Percentiles rank a stretch among this genome's conserved stretches.
Evolutionary conservation across 2,329 filamentous ascomycete species (phyloP).

Genomic region (Rhynchosporium secalis): DNA sequence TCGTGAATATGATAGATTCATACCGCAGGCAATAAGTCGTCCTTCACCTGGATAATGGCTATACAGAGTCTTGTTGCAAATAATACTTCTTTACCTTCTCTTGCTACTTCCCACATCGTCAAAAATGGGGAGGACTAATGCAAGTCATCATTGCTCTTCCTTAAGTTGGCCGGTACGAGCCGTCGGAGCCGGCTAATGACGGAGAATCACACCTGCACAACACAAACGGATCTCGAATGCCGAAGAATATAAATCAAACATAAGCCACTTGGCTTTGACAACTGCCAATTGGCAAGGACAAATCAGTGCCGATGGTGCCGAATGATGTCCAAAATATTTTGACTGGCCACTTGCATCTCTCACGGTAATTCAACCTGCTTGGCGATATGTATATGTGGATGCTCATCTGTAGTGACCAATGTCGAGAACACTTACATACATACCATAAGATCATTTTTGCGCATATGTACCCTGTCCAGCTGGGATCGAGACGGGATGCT

Average conservation of each 20-base stretch:
- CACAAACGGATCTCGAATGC: not conserved
- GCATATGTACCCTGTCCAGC: conserved; percentile 1
- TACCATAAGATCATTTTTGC: not conserved
- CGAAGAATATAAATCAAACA: not conserved
- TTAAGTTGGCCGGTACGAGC: conserved; percentile 3
- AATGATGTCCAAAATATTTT: not conserved
- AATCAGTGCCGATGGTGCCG: conserved; percentile 9
- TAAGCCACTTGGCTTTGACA: conserved; percentile 10
- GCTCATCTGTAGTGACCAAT: not conserved
- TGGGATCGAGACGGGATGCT: not conserved
- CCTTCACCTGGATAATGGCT: too few species aligned
- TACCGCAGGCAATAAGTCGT: too few species aligned
- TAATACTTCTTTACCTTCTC: too few species aligned
- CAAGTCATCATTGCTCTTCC: not conserved
- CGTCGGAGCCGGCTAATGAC: not conserved
- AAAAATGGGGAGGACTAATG: conserved; percentile 3
- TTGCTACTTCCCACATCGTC: not conserved
- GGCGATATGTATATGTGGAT: not conserved
- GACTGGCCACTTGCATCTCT: conserved; percentile 2
- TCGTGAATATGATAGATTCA: too few species aligned
- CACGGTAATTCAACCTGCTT: not conserved
- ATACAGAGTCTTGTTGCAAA: too few species aligned
- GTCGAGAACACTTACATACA: not conserved
- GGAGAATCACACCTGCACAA: not conserved
- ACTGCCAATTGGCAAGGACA: conserved; percentile 8